Conservation (phyloP, 306 rosid genomes). For the Medicago ruthenica region DNA sequence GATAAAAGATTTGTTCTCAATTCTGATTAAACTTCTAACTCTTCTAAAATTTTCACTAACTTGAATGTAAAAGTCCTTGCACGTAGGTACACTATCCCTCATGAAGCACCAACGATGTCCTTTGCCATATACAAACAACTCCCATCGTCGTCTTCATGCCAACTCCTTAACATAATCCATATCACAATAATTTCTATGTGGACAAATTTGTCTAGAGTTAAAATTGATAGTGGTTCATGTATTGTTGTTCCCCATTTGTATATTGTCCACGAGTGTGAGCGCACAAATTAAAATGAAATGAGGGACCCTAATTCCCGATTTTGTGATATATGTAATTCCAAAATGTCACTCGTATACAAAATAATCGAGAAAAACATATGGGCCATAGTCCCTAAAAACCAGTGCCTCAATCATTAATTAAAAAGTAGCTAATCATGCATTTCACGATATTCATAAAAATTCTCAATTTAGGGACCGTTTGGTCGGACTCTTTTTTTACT, state of each 20-base stretch:
- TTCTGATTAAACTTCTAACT: too few species aligned
- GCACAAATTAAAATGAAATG: neutral
- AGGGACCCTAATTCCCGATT: neutral
- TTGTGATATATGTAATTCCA: neutral
- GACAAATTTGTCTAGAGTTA: neutral
- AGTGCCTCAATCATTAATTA: slow-evolving; percentile 31
- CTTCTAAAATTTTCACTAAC: too few species aligned
- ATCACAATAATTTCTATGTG: neutral
- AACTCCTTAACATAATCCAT: too few species aligned
- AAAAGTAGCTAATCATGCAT: slow-evolving; percentile 17
- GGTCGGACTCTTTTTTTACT: too few species aligned
- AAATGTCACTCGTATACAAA: slow-evolving; percentile 1
- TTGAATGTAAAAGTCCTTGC: too few species aligned
- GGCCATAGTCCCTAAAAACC: slow-evolving; percentile 30
- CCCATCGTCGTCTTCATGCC: too few species aligned
- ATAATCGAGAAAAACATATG: slow-evolving; percentile 11
- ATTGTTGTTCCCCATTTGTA: neutral
- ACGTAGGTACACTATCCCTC: too few species aligned
- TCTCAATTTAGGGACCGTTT: too few species aligned
- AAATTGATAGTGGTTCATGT: neutral
- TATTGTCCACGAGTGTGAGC: neutral
- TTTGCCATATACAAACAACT: too few species aligned
- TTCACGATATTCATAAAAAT: slow-evolving; percentile 15
- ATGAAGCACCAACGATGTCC: too few species aligned
- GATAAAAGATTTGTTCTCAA: too few species aligned